Base-by-base conservation (phyloP, 2,329 filamentous ascomycete species). In the Aspergillus eucalypticola region DNA sequence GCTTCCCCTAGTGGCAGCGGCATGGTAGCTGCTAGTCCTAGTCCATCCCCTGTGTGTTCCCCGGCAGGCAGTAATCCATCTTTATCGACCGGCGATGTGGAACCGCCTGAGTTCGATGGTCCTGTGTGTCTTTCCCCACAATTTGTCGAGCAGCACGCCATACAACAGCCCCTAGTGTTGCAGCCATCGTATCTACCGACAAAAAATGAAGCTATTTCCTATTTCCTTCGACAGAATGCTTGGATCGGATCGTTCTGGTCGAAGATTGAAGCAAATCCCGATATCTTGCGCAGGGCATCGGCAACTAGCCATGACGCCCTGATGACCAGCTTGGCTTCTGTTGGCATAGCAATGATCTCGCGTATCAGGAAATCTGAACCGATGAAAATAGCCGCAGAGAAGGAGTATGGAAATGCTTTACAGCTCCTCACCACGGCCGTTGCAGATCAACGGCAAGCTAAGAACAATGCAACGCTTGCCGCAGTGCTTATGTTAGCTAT, bases 401-500 rank as follows among this genome's bases (percentile, higher is more conserved):
- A 81, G 58, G 82, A 83, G 65, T 88, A 88, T 69, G 81, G 81
- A 7, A 70, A 77, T 27, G 84, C 85, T 1, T 71, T 88, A 39
- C 80, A 79, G 42, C 75, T 80, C 56, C 65, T 76, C 6, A 75
- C 73, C 38, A 60, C 64, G 23, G 73, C 75, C 39, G 64, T 79
- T 35, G 62, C 66, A 42, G 68, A 76, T 55, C 62, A 68, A 7
- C 68, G 67, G 17, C 69, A 76, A 46, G 76, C 74, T n/a, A 76
- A 67, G 41, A 67, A 71, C 21, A 75, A 77, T 60, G 74, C 81
- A 49, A 77, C 82, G 8, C 78, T 83, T 15, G 77, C 86, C 64
- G 78, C 82, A 7, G 82, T 87, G 29, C 77, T 88, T 44, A 79
- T 85, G 66, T 79, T 88, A 64, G 84, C 85, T 50, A 78, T 87